Conservation (phyloP, 192 early-diverging fungal genomes). For the Rhizoclosmatium globosum region DNA sequence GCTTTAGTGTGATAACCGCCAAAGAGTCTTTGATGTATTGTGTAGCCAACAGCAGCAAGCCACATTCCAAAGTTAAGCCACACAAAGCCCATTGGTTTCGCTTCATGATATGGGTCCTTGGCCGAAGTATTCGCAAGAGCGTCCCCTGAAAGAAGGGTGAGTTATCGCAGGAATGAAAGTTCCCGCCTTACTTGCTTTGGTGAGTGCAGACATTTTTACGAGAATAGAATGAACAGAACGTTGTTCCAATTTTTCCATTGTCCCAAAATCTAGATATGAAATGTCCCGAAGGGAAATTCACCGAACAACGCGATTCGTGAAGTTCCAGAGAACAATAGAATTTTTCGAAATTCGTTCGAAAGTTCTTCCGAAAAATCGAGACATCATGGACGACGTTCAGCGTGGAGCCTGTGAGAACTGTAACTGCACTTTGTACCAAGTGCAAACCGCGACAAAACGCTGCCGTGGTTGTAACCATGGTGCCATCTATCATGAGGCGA, state of each 20-base stretch:
- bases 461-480: conserved; percentile 32
- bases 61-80: conserved; percentile 42
- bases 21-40: conserved; percentile 31
- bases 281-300: background rate
- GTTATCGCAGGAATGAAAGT: background rate
- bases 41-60: conserved; percentile 4
- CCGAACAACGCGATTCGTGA: background rate
- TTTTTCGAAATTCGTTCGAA: conserved; percentile 34
- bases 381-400: conserved; percentile 24
- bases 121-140: background rate
- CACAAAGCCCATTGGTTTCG: conserved; percentile 33
- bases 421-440: conserved; percentile 11
- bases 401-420: conserved; percentile 32
- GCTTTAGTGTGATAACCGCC: conserved; percentile 19
- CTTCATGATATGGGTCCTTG: conserved; percentile 1
- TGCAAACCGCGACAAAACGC: conserved; percentile 30
- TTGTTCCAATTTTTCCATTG: conserved; percentile 1
- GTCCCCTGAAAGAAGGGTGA: conserved; percentile 5
- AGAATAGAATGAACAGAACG: conserved; percentile 11
- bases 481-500: conserved; percentile 10
- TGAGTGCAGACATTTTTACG: conserved; percentile 21
- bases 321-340: background rate
- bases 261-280: background rate
- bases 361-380: conserved; percentile 63
- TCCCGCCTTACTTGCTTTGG: conserved; percentile 7